Percentiles rank a stretch among this genome's conserved stretches.
Conservation (phyloP, 225 moss, liverwort and hornwort genomes). For the Ulota crispa region DNA sequence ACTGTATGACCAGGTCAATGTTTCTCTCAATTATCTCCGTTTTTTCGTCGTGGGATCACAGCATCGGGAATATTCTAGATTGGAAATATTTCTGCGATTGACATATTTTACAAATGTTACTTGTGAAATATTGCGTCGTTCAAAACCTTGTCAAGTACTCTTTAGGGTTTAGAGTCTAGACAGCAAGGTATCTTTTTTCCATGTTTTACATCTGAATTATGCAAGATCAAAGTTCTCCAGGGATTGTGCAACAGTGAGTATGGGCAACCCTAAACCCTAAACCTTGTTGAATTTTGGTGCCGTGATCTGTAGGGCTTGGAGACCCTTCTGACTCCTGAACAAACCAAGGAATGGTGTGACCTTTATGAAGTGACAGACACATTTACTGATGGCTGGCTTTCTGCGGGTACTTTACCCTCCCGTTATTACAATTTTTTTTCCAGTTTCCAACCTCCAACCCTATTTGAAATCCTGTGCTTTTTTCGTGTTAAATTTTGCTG, state of each 20-base stretch:
- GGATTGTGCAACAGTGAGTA: neutral
- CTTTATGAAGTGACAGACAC: slow-evolving; percentile 60
- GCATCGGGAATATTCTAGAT: neutral
- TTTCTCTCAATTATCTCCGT: slow-evolving; percentile 1
- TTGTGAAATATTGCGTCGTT: neutral
- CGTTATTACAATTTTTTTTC: neutral
- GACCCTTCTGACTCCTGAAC: slow-evolving; percentile 46
- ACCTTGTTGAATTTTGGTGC: neutral
- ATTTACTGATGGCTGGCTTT: slow-evolving; percentile 64
- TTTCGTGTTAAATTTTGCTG: neutral
- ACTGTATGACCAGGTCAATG: slow-evolving; percentile 45
- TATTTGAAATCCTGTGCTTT: neutral
- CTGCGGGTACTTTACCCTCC: slow-evolving; percentile 43
- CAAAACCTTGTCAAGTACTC: neutral
- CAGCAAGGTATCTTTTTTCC: neutral
- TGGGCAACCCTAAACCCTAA: neutral
- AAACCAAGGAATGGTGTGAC: slow-evolving; percentile 53
- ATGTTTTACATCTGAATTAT: neutral
- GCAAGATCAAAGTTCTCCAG: neutral
- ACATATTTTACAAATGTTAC: neutral
- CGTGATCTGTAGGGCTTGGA: slow-evolving; percentile 44
- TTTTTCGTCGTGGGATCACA: neutral
- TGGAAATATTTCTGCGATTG: slow-evolving; percentile 2
- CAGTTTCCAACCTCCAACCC: neutral
- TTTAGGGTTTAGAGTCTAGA: neutral